Base-by-base conservation (phyloP, 805 yeast species). In the Sungouiozyma intestinalis region DNA sequence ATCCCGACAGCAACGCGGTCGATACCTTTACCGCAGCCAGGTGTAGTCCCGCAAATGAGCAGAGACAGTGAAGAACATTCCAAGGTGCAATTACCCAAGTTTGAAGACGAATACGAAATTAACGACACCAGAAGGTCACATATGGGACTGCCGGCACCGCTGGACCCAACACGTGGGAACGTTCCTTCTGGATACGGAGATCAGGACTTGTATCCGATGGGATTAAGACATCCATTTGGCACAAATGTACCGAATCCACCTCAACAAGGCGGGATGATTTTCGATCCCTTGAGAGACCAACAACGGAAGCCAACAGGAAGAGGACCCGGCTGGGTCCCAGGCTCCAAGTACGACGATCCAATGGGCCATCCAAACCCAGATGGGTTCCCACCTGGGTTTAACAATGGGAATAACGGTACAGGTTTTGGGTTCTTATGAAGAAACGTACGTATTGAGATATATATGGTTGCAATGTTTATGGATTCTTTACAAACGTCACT, bases 311-410 rank as follows among this genome's bases (percentile, higher is more conserved):
- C 33, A n/a, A 47, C 16, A 43, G 39, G 36, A 19, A 49, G 54
- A 11, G 57, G 58, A 2, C 54, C 55, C 1, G 61, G 58, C 1
- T 54, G 50, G 45, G 49, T 58, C 9, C 65, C 65, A 4, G 65
- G 66, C 5, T 51, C 62, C 16, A 55, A 51, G 29, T 62, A 47
- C 40, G 63, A 60, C 43, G 62, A 61, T 38, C 66, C 66, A 16
- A 60, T 48, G 17, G 45, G 45, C 1, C 43, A 44, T 16, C 20
- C 42, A 14, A 46, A 33, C 42, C 13, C 38, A 14, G 38, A 39
- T 36, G 51, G 50, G 20, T 45, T 43, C 36, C 49, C 49, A 8
- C 18, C 15, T 17, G 47, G 42, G 4, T 43, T 43, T 38, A 24
- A 24, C 11, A 24, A 24, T 15, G 35, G 38, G 34, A 29, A 20